Conservation (phyloP, 495 filamentous ascomycete species). For the Neurospora tetraspora region DNA sequence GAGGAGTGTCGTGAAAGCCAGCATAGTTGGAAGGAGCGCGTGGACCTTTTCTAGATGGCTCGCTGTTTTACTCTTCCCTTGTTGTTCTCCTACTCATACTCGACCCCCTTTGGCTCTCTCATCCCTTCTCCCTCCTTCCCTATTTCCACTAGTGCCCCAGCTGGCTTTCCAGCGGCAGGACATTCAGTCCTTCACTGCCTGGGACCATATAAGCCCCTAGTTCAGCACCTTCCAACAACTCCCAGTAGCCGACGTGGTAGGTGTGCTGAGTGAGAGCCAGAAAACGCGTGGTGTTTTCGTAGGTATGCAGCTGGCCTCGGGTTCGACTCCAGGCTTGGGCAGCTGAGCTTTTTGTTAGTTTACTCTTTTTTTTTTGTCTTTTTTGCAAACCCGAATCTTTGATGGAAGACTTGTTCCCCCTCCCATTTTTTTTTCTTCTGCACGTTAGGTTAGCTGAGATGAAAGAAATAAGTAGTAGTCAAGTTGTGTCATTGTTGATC, state of each 20-base stretch:
- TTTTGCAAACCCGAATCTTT: too few species aligned
- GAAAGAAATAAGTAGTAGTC: too few species aligned
- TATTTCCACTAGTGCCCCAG: neutral
- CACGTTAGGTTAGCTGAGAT: too few species aligned
- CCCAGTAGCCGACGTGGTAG: neutral
- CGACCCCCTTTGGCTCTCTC: neutral
- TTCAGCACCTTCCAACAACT: neutral
- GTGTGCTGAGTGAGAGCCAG: neutral
- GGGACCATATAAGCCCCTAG: neutral
- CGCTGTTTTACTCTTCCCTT: neutral
- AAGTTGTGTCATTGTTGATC: too few species aligned
- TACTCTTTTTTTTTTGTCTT: neutral
- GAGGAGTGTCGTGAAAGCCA: neutral
- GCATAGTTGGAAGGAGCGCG: neutral
- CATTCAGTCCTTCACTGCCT: neutral
- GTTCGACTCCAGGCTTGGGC: neutral
- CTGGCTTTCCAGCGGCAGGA: neutral
- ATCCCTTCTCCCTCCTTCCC: neutral
- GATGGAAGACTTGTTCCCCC: too few species aligned
- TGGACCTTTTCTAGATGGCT: neutral
- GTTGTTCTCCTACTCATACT: neutral
- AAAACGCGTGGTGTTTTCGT: neutral
- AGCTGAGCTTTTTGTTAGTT: neutral
- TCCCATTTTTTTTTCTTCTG: too few species aligned
- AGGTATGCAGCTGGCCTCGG: neutral